These are phyloP conservation scores for Clonostachys byssicola DNA, from an alignment of 2,329 filamentous ascomycete species.

Conservation along the genomic window DNA sequence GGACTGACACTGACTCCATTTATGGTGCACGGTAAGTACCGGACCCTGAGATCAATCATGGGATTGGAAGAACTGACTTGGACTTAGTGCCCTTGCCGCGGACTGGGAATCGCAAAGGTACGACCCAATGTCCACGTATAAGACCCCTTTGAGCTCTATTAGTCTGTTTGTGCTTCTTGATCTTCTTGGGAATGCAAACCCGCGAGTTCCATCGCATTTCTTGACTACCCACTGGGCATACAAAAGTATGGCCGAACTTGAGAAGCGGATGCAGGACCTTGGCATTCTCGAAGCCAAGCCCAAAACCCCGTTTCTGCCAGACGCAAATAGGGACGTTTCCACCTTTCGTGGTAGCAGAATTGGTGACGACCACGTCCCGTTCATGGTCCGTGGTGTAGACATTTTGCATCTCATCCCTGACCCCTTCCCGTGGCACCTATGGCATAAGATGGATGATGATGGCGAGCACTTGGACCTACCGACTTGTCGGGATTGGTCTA, in stretches of 20 bases:
- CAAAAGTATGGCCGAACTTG: slow-evolving; percentile 66
- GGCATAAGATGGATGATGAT: slow-evolving; percentile 84
- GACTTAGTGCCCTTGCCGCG: slow-evolving; percentile 63
- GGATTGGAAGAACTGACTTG: background rate
- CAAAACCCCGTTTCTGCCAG: slow-evolving; percentile 55
- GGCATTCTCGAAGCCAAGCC: slow-evolving; percentile 59
- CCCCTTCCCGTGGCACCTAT: slow-evolving; percentile 71
- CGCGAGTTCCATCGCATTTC: slow-evolving; percentile 80
- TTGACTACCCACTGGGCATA: slow-evolving; percentile 93
- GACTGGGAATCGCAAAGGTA: slow-evolving; percentile 73
- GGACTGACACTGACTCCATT: slow-evolving; percentile 78
- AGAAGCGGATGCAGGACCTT: slow-evolving; percentile 67
- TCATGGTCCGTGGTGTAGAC: slow-evolving; percentile 81
- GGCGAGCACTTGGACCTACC: slow-evolving; percentile 77
- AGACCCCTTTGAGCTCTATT: slow-evolving; percentile 72
- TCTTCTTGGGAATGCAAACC: slow-evolving; percentile 68
- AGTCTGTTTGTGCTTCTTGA: slow-evolving; percentile 89
- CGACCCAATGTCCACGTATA: slow-evolving; percentile 69
- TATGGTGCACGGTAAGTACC: slow-evolving; percentile 73
- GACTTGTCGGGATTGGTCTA: slow-evolving; percentile 83
- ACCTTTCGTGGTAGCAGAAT: slow-evolving; percentile 51
- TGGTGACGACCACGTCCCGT: slow-evolving; percentile 88
- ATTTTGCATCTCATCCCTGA: slow-evolving; percentile 84
- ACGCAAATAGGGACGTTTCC: slow-evolving; percentile 48
- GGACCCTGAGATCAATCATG: background rate